Conservation (phyloP, 2,329 filamentous ascomycete species). For the Fusarium sp. region DNA sequence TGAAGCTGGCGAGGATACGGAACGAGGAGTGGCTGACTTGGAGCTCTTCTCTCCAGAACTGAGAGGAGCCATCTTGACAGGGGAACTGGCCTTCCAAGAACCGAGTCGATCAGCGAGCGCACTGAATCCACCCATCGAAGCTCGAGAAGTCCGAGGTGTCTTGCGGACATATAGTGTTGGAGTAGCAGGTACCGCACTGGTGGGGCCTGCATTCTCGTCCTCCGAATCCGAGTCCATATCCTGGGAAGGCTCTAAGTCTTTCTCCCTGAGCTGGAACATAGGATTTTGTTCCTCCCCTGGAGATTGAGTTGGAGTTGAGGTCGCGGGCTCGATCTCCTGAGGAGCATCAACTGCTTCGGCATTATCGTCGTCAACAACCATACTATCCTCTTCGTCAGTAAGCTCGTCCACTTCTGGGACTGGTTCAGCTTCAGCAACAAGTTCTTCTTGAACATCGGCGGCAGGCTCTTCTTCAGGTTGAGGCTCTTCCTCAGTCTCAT, state of each 20-base stretch:
- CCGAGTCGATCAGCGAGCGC: slow-evolving; percentile 72
- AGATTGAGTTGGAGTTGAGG: slow-evolving; percentile 26
- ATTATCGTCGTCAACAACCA: slow-evolving; percentile 44
- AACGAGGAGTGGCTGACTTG: slow-evolving; percentile 51
- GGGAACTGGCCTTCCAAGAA: slow-evolving; percentile 73
- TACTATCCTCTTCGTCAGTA: slow-evolving; percentile 40
- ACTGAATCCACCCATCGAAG: slow-evolving; percentile 67
- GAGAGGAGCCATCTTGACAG: slow-evolving; percentile 47
- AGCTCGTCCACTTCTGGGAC: slow-evolving; percentile 23
- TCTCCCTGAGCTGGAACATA: slow-evolving; percentile 59
- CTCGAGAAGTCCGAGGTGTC: slow-evolving; percentile 47
- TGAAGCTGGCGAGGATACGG: slow-evolving; percentile 57
- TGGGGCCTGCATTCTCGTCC: slow-evolving; percentile 59
- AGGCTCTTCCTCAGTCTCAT: slow-evolving; percentile 43
- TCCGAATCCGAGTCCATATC: slow-evolving; percentile 67
- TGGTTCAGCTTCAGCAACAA: slow-evolving; percentile 1
- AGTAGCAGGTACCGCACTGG: slow-evolving; percentile 56
- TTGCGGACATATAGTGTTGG: slow-evolving; percentile 55
- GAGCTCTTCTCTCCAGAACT: slow-evolving; percentile 53
- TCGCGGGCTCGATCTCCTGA: slow-evolving; percentile 15
- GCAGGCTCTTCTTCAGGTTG: slow-evolving; percentile 3
- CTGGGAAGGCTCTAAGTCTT: slow-evolving; percentile 61
- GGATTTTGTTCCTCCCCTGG: slow-evolving; percentile 40
- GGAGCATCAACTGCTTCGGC: slow-evolving; percentile 27
- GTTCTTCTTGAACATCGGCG: slow-evolving; percentile 4